Percentiles rank a stretch among this genome's conserved stretches.
Evolutionary conservation across 2,329 filamentous ascomycete genomes (phyloP).

Genomic region (Calonectria naviculata): DNA sequence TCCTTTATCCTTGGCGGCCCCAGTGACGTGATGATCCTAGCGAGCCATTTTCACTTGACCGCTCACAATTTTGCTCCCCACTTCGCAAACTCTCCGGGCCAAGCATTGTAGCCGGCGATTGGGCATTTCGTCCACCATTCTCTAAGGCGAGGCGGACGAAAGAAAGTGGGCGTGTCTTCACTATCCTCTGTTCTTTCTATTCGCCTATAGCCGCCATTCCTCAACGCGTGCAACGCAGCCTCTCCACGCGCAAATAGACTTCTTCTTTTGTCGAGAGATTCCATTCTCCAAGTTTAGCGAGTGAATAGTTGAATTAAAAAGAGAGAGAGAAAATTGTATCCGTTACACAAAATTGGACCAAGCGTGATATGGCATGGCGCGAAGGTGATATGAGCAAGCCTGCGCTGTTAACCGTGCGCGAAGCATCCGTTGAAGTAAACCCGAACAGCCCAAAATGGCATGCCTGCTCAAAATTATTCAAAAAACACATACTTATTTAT

Average conservation of each 20-base stretch:
- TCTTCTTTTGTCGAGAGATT: not conserved
- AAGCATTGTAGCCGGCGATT: not conserved
- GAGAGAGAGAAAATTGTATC: too few species aligned
- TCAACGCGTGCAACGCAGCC: not conserved
- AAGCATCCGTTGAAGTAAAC: not conserved
- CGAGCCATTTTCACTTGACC: conserved; percentile 3
- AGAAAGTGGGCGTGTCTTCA: too few species aligned
- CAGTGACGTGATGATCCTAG: not conserved
- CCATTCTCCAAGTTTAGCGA: not conserved
- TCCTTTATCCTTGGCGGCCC: not conserved
- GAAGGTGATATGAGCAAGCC: not conserved
- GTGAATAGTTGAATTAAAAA: too few species aligned
- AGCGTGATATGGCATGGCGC: not conserved
- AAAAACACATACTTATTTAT: not conserved
- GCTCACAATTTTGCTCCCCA: not conserved
- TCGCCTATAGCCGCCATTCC: too few species aligned
- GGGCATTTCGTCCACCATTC: not conserved
- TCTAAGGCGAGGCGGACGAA: not conserved
- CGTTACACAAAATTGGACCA: not conserved
- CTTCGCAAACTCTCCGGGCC: not conserved
- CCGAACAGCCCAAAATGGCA: not conserved
- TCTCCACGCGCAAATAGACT: not conserved
- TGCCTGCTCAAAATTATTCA: not conserved
- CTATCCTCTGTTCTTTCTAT: too few species aligned
- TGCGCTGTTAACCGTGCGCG: not conserved